phyloP scores from a whole-genome alignment of 2,329 filamentous ascomycete genomes.

The Fusarium keratoplasticum region DNA sequence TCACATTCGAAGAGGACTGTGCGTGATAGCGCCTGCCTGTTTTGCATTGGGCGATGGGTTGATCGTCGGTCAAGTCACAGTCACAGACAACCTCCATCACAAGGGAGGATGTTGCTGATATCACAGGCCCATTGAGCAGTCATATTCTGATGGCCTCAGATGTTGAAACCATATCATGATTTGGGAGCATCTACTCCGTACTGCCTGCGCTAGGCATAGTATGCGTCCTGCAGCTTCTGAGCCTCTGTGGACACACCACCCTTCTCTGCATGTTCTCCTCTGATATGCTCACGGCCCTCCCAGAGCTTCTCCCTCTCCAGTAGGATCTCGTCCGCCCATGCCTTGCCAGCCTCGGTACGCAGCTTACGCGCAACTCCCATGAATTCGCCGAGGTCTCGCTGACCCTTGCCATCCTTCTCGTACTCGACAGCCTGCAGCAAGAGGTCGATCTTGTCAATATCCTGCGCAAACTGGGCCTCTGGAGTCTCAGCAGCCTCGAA shows the following conservation, averaged over 20 bases:
- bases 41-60: not conserved
- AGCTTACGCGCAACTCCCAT: slow-evolving; percentile 80
- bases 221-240: slow-evolving; percentile 31
- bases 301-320: slow-evolving; percentile 80
- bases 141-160: not conserved
- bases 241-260: slow-evolving; percentile 51
- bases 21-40: not conserved
- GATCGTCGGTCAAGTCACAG: not conserved
- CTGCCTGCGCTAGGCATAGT: slow-evolving; percentile 19
- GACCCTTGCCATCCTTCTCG: slow-evolving; percentile 75
- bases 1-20: not conserved
- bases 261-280: slow-evolving; percentile 57
- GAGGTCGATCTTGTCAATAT: slow-evolving; percentile 97
- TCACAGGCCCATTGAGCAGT: not conserved
- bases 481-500: slow-evolving; percentile 89
- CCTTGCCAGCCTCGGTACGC: slow-evolving; percentile 79
- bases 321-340: slow-evolving; percentile 82
- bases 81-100: not conserved
- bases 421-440: slow-evolving; percentile 97
- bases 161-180: not conserved
- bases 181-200: not conserved
- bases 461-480: slow-evolving; percentile 91
- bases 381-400: slow-evolving; percentile 86
- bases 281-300: slow-evolving; percentile 62
- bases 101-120: not conserved